phyloP scores from a whole-genome alignment of 306 rosid genomes.

The Inga leiocalycina region DNA sequence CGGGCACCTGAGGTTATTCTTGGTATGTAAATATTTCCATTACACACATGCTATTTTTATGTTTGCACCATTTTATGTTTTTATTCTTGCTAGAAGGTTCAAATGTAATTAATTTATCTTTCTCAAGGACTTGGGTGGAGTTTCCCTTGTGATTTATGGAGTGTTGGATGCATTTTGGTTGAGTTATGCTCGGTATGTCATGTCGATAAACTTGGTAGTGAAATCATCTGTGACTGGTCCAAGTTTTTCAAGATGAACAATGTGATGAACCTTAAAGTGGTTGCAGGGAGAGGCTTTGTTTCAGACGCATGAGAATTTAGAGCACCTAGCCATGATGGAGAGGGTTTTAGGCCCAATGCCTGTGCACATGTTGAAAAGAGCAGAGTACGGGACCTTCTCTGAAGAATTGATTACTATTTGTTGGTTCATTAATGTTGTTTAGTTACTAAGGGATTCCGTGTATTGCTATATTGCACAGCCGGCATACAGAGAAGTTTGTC shows the following conservation, averaged over 20 bases:
- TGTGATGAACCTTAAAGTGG: slow-evolving; percentile 3
- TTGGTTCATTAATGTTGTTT: neutral
- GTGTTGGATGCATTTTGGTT: slow-evolving; percentile 78
- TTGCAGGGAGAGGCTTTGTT: slow-evolving; percentile 75
- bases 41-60: neutral
- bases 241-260: neutral
- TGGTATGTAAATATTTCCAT: slow-evolving; percentile 40
- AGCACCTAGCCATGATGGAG: slow-evolving; percentile 87
- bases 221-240: neutral
- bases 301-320: slow-evolving; percentile 79
- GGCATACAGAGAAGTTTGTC: slow-evolving; percentile 68
- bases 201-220: neutral
- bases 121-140: slow-evolving; percentile 71
- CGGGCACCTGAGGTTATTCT: slow-evolving; percentile 88
- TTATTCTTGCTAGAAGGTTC: neutral
- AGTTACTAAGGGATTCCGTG: slow-evolving; percentile 7
- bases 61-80: neutral
- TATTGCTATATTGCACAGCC: slow-evolving; percentile 42
- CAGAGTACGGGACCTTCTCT: slow-evolving; percentile 49
- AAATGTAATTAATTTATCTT: neutral
- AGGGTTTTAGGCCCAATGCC: slow-evolving; percentile 67
- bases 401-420: neutral
- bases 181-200: slow-evolving; percentile 70
- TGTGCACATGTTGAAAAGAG: slow-evolving; percentile 56
- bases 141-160: slow-evolving; percentile 76